Evolutionary conservation across 2,329 filamentous ascomycete genomes (phyloP).

Genomic region (Thielaviopsis musarum): DNA sequence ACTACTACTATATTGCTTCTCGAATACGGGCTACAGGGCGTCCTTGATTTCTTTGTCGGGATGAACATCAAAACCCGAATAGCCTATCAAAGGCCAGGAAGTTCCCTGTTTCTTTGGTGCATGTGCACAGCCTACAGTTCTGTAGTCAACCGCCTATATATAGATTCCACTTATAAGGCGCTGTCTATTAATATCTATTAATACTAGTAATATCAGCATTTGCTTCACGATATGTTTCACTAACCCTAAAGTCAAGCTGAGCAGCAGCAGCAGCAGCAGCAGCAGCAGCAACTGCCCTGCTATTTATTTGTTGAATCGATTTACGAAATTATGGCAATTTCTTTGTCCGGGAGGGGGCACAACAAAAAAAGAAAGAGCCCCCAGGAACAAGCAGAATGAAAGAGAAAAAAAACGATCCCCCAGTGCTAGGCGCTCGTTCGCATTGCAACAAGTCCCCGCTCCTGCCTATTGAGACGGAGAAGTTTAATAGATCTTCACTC

Average conservation of each 20-base stretch:
- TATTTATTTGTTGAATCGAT: neutral
- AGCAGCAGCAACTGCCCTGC: too few species aligned
- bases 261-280: neutral
- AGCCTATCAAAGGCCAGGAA: too few species aligned
- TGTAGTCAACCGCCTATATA: neutral
- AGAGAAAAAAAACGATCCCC: neutral
- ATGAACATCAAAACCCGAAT: too few species aligned
- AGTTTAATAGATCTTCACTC: too few species aligned
- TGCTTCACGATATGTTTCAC: neutral
- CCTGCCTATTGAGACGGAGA: too few species aligned
- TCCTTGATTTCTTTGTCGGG: too few species aligned
- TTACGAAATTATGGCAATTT: neutral
- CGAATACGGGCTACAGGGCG: too few species aligned
- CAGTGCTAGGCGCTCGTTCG: neutral
- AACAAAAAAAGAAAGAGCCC: neutral
- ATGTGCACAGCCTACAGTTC: neutral
- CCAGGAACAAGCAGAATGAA: neutral
- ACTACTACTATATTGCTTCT: too few species aligned
- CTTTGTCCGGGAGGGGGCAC: neutral
- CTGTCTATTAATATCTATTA: neutral
- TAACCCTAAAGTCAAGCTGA: neutral
- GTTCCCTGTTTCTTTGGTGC: too few species aligned
- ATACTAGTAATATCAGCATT: neutral
- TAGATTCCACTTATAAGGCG: too few species aligned
- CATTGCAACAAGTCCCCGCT: too few species aligned